Conservation (phyloP, 306 rosid species). For the Elaeagnus macrophylla region DNA sequence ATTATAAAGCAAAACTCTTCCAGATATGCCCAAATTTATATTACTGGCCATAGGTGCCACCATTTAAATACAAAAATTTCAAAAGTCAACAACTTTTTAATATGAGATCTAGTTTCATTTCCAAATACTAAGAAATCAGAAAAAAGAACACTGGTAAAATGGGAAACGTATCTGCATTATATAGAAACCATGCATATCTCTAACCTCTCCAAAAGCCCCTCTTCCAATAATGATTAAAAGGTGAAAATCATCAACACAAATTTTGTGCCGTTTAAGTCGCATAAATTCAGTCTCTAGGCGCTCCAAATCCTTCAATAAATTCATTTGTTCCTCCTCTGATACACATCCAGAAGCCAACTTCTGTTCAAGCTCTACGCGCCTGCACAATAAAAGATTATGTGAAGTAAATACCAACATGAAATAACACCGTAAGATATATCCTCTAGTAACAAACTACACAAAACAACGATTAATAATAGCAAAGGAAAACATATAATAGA, state of each 20-base stretch:
- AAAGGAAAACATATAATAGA: too few species aligned
- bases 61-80: too few species aligned
- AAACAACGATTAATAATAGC: too few species aligned
- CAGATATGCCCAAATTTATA: too few species aligned
- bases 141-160: not conserved
- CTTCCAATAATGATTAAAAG: conserved; percentile 84
- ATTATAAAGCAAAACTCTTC: too few species aligned
- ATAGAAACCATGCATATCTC: conserved; percentile 15
- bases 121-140: not conserved
- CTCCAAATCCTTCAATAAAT: conserved; percentile 78
- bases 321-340: conserved; percentile 71
- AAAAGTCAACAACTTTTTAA: too few species aligned
- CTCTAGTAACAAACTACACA: too few species aligned
- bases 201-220: conserved; percentile 97
- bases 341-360: conserved; percentile 60
- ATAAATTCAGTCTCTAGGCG: conserved; percentile 76
- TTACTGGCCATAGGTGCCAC: too few species aligned
- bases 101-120: too few species aligned
- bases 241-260: conserved; percentile 83
- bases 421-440: too few species aligned
- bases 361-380: conserved; percentile 72
- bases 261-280: conserved; percentile 74
- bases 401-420: not conserved
- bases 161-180: conserved; percentile 2
- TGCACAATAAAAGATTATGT: conserved; percentile 25